Base-by-base conservation (phyloP, 176 grass and related monocot species). In the Areca catechu region DNA sequence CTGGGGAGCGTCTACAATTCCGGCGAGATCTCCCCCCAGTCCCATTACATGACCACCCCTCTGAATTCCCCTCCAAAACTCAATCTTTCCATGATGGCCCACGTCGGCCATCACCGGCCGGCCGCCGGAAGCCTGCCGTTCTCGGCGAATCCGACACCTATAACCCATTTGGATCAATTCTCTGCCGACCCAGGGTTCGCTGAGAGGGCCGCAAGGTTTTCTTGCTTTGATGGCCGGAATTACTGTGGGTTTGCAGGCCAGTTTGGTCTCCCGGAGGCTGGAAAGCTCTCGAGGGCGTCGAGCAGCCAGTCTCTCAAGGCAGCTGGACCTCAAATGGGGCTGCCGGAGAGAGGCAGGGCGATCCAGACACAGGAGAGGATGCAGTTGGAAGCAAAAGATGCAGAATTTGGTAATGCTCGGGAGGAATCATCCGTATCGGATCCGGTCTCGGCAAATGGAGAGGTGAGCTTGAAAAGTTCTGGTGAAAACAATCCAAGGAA, bases 391-490 rank as follows among this genome's bases (percentile, higher is more conserved):
- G 18, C 50, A 18, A 76, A 62, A 55, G 72, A 76, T 72, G 60
- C 16, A 43, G 76, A 72, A 53, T 43, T 62, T 49, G 20, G 68
- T 14, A 92, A 76, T 62, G 69, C 64, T 20, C 76, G 67, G 15
- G 94, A 89, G 18, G 94, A 93, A 20, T 93, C 94, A 6, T 93
- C 88, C 3, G 81, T 93, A 55, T 93, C 94, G 37, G 84, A 93
- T 88, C 88, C 88, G 34, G 65, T 79, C 29, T 80, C 83, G n/a
- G 83, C 64, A 48, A 50, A 77, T 50, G 83, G 63, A 0, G 82
- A 65, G 61, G 80, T 77, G 68, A 59, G 68, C 58, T 66, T 85
- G 17, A 69, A 61, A 58, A 74, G 22, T 15, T 71, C 80, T 28
- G 76, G 78, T 21, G 86, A 86, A 27, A 76, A 65, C 73, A 77